phyloP scores from a whole-genome alignment of 768 basidiomycete genomes.

The Tubosaeta sp. region DNA sequence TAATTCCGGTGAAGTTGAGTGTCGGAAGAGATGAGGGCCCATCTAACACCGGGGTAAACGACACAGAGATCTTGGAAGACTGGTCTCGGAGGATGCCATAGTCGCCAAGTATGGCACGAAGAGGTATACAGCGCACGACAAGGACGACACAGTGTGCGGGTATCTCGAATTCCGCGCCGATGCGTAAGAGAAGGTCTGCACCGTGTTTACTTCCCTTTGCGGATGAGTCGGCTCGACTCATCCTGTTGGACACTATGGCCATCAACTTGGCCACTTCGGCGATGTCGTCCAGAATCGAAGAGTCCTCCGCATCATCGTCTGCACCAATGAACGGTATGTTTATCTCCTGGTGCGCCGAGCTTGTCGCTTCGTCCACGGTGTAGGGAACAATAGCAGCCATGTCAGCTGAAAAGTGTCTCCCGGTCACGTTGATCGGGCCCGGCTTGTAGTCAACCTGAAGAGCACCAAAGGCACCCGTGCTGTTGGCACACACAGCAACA shows the following conservation, averaged over 20 bases:
- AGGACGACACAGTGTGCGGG: slow-evolving; percentile 69
- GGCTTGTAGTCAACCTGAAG: slow-evolving; percentile 71
- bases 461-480: slow-evolving; percentile 85
- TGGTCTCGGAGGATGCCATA: slow-evolving; percentile 24
- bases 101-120: slow-evolving; percentile 43
- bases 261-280: slow-evolving; percentile 26
- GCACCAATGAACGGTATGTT: neutral
- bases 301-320: slow-evolving; percentile 40
- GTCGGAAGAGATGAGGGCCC: neutral
- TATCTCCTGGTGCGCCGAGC: neutral
- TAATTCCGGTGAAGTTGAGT: slow-evolving; percentile 47
- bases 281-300: slow-evolving; percentile 34
- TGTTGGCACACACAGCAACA: slow-evolving; percentile 77
- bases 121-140: slow-evolving; percentile 48
- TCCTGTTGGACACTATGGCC: slow-evolving; percentile 4
- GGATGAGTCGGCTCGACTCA: neutral
- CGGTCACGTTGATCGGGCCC: slow-evolving; percentile 47
- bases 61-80: slow-evolving; percentile 30
- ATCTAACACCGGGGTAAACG: slow-evolving; percentile 7
- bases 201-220: slow-evolving; percentile 39
- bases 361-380: neutral
- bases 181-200: slow-evolving; percentile 57
- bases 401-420: slow-evolving; percentile 61
- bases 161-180: slow-evolving; percentile 42
- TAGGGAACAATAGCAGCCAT: slow-evolving; percentile 67